phyloP scores from a whole-genome alignment of 2,329 filamentous ascomycete species.

The Zymoseptoria crescenta region DNA sequence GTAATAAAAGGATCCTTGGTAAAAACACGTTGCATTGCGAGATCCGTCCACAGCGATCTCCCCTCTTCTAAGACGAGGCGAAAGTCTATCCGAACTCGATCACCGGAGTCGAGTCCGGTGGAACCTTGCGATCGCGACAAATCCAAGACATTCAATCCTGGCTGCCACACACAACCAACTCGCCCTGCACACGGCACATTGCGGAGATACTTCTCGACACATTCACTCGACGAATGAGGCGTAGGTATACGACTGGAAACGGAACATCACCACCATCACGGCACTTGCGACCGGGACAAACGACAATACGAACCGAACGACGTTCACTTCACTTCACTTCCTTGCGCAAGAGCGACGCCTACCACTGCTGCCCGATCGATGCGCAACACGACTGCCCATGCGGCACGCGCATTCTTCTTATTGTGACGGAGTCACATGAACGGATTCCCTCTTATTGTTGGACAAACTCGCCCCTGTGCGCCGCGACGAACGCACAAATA shows the following conservation, averaged over 20 bases:
- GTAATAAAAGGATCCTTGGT: no score
- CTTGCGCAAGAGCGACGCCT: not conserved
- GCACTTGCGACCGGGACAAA: not conserved
- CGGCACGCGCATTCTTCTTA: not conserved
- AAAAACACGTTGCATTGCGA: no score
- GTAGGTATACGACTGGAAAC: not conserved
- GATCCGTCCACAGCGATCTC: no score
- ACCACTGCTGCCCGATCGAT: not conserved
- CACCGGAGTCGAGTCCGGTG: not conserved
- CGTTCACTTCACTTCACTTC: not conserved
- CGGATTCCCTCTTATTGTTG: not conserved
- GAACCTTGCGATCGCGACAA: not conserved
- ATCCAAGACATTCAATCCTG: not conserved
- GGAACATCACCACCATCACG: not conserved
- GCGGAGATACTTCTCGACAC: not conserved
- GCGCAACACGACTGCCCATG: slow-evolving; percentile 1
- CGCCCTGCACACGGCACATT: not conserved
- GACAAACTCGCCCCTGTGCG: not conserved
- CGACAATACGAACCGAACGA: not conserved
- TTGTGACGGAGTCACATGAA: not conserved
- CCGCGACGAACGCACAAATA: not conserved
- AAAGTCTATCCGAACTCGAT: not conserved
- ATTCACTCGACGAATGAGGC: not conserved
- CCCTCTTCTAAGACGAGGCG: no score
- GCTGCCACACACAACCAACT: not conserved